Evolutionary conservation across 352 stramenopile species (phyloP).

Genomic region (Globisporangium ultimum): DNA sequence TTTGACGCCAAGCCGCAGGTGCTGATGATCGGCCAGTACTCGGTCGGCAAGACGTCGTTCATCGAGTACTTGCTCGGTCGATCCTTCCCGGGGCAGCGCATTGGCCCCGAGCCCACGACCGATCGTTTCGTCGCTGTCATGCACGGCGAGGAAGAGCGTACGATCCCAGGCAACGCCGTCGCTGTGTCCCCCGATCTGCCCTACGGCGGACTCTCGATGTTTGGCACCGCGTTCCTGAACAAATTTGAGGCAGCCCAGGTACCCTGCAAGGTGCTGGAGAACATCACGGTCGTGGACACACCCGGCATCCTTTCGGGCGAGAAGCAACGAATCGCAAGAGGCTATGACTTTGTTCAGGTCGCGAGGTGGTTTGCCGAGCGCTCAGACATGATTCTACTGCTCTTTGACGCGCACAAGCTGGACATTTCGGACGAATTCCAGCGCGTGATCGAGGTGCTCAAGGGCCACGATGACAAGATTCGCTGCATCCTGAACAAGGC

Average conservation of each 20-base stretch:
- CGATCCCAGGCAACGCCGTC: constrained; percentile 96
- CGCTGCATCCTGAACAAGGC: constrained; percentile 99
- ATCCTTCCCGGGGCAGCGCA: constrained; percentile 96
- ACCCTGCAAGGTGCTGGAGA: constrained; percentile 90
- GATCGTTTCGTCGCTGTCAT: constrained; percentile 98
- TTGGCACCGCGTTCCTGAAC: constrained; percentile 98
- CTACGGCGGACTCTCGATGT: constrained; percentile 92
- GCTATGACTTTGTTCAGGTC: constrained; percentile 96
- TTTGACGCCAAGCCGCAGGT: constrained; percentile 98
- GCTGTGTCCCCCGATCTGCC: constrained; percentile 94
- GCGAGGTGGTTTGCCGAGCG: constrained; percentile 94
- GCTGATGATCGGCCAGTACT: constrained; percentile 98
- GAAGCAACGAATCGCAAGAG: constrained; percentile 96
- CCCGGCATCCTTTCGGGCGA: constrained; percentile 98
- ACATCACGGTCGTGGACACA: constrained; percentile 98
- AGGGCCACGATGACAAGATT: constrained; percentile 98
- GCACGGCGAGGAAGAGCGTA: constrained; percentile 95
- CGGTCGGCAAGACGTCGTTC: constrained; percentile 98
- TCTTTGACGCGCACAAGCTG: constrained; percentile 99
- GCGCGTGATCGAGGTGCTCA: constrained; percentile 95
- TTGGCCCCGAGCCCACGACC: constrained; percentile 98
- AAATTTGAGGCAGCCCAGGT: constrained; percentile 97
- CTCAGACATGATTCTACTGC: constrained; percentile 96
- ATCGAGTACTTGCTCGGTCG: constrained; percentile 95
- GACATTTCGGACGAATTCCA: constrained; percentile 99